A percentile compares a stretch with the other conserved stretches of the same genome.
Conservation (phyloP, 345 rosid species). For the Nephelium lappaceum region DNA sequence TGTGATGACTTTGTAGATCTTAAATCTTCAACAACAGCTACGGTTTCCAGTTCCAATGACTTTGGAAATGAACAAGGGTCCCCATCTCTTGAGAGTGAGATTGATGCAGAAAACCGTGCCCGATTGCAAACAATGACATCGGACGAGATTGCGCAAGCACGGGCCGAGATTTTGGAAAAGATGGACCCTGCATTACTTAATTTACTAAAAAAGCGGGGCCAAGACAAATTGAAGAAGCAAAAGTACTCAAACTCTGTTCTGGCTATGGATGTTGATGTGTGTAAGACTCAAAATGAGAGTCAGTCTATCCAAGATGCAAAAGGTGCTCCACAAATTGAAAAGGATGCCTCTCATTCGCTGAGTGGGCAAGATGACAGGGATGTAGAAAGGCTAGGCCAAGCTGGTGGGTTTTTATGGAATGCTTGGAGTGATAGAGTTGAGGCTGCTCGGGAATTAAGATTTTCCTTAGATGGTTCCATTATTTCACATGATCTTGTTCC, state of each 20-base stretch:
- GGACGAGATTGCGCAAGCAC: conserved; percentile 79
- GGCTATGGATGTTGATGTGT: conserved; percentile 18
- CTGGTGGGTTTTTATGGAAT: conserved; percentile 57
- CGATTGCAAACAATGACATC: conserved; percentile 68
- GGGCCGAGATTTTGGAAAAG: conserved; percentile 78
- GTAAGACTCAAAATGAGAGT: conserved; percentile 24
- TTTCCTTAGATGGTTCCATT: conserved; percentile 75
- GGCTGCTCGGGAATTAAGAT: conserved; percentile 66
- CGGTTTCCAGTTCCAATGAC: conserved; percentile 35
- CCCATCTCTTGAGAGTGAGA: conserved; percentile 64
- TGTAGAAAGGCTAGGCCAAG: conserved; percentile 34
- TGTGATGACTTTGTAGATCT: conserved; percentile 18
- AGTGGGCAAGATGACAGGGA: conserved; percentile 26
- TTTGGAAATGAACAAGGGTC: conserved; percentile 36
- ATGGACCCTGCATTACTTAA: conserved; percentile 69
- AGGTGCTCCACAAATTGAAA: conserved; percentile 28
- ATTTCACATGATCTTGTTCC: conserved; percentile 41
- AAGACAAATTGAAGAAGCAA: conserved; percentile 53
- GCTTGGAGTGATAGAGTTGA: conserved; percentile 89
- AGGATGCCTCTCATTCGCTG: conserved; percentile 26
- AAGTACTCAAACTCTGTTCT: conserved; percentile 33
- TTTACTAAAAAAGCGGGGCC: conserved; percentile 68
- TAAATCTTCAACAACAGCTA: conserved; percentile 12
- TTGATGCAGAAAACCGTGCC: conserved; percentile 74
- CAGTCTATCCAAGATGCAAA: conserved; percentile 30